Evolutionary conservation across 2,329 filamentous ascomycete species (phyloP).

Genomic region (Dichotomopilus funicola): DNA sequence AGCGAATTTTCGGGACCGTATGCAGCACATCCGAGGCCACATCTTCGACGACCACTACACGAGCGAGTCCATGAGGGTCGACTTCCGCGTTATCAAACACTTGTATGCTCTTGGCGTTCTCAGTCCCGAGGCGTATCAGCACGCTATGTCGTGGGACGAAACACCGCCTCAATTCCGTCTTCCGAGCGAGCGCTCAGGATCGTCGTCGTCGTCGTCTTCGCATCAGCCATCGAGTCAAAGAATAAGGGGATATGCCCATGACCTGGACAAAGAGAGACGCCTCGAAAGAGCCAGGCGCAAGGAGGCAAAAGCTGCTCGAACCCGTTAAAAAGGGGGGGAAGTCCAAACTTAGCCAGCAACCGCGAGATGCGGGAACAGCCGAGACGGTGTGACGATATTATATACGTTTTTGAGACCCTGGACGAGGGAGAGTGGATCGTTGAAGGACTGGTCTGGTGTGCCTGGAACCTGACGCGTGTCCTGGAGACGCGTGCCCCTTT

Average conservation of each 20-base stretch:
- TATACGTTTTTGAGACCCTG: no score
- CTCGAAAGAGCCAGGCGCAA: no score
- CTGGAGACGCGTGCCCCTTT: no score
- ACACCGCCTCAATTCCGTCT: conserved; percentile 10
- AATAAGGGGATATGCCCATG: not conserved
- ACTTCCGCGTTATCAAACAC: conserved; percentile 37
- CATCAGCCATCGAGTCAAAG: not conserved
- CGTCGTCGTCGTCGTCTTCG: conserved; percentile 1
- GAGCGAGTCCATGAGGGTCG: conserved; percentile 29
- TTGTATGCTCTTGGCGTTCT: conserved; percentile 28
- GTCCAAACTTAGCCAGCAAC: no score
- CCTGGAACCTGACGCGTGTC: no score
- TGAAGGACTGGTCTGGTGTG: no score
- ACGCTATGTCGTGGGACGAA: conserved; percentile 16
- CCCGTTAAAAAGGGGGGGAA: no score
- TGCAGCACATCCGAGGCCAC: conserved; percentile 46
- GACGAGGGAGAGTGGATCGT: no score
- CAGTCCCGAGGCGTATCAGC: conserved; percentile 15
- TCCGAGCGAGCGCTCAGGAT: conserved; percentile 2
- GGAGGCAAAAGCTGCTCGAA: no score
- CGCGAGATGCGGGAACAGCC: no score
- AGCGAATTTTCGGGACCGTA: conserved; percentile 34
- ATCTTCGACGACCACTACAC: conserved; percentile 27
- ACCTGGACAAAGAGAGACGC: conserved; percentile 2
- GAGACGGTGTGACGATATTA: no score